phyloP scores from a whole-genome alignment of 2,329 filamentous ascomycete species.

The Boeremia exigua region DNA sequence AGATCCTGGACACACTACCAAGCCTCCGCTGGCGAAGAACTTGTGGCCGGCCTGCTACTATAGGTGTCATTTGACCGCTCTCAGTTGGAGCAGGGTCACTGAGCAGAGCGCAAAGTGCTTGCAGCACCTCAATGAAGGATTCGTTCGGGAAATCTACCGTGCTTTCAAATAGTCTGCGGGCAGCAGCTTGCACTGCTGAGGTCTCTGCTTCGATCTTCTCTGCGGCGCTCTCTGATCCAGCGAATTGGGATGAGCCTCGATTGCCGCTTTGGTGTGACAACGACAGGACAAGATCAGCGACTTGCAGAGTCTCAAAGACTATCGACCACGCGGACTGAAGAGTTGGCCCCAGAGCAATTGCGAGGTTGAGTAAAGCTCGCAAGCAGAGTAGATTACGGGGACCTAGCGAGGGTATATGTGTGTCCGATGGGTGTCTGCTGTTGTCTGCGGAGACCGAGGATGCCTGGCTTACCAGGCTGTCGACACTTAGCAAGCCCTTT shows the following conservation, averaged over 20 bases:
- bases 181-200: conserved; percentile 85
- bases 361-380: conserved; percentile 89
- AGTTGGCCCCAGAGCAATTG: conserved; percentile 91
- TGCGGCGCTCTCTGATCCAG: conserved; percentile 31
- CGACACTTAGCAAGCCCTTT: conserved; percentile 74
- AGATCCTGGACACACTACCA: conserved; percentile 52
- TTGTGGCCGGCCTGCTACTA: conserved; percentile 32
- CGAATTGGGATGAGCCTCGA: conserved; percentile 26
- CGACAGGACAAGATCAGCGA: conserved; percentile 85
- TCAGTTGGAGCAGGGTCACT: conserved; percentile 38
- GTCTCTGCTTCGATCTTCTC: conserved; percentile 73
- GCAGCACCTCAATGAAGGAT: conserved; percentile 78
- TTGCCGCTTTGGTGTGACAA: conserved; percentile 39
- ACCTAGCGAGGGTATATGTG: conserved; percentile 64
- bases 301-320: conserved; percentile 87
- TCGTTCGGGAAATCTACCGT: conserved; percentile 88
- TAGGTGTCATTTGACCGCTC: conserved; percentile 34
- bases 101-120: conserved; percentile 76
- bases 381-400: conserved; percentile 90
- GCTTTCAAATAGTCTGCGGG: conserved; percentile 85
- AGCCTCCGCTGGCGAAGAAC: conserved; percentile 47
- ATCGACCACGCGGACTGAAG: conserved; percentile 87
- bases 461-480: conserved; percentile 68
- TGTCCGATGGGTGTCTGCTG: conserved; percentile 64
- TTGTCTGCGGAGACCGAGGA: conserved; percentile 62